Evolutionary conservation across 2,329 filamentous ascomycete species (phyloP), one percentile per base, ranked within the genome.

Genomic region (Bipolaris bicolor): DNA sequence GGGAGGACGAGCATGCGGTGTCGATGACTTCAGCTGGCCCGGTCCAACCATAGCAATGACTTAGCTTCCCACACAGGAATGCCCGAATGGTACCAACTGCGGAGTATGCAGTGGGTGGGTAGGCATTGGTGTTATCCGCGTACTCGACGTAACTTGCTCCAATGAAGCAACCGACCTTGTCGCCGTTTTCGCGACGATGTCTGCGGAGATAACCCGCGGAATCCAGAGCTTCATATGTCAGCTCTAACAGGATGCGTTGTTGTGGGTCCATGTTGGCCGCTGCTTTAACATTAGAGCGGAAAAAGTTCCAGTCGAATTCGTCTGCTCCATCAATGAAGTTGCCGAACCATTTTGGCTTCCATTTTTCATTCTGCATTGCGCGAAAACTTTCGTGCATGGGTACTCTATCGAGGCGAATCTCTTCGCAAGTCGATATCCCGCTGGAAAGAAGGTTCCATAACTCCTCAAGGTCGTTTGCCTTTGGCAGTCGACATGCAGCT

Each of bases 171-270:
- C 73, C 75, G n/a, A 75, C 67, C 20, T 50, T 47, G 24, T 56
- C 63, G 54, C 24, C 68, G n/a, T 22, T 34, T 44, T 43, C 51
- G 13, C 36, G 51, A 41, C 9, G 40, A 33, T 55, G 56, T 33
- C 20, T 63, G 34, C 49, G 59, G 47, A 58, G 58, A 52, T 60
- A 67, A 2, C 72, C 73, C 7, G 60, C 66, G 33, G 67, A 71
- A 46, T 78, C 76, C 2, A 84, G 54, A 2, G 77, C 74, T 58
- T 78, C 68, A 36, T 69, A 74, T 0, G 65, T 57, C 5, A 66
- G 47, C 48, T 74, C 63, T 11, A 75, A 53, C 2, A 68, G 39
- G 10, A 68, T 52, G 2, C 72, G 60, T 36, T 73, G 67, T 41
- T 73, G 67, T 18, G 70, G 70, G 36, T 74, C 69, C 62, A 68